Conservation (phyloP, 1,284 basidiomycete species). For the Chiua sp. region DNA sequence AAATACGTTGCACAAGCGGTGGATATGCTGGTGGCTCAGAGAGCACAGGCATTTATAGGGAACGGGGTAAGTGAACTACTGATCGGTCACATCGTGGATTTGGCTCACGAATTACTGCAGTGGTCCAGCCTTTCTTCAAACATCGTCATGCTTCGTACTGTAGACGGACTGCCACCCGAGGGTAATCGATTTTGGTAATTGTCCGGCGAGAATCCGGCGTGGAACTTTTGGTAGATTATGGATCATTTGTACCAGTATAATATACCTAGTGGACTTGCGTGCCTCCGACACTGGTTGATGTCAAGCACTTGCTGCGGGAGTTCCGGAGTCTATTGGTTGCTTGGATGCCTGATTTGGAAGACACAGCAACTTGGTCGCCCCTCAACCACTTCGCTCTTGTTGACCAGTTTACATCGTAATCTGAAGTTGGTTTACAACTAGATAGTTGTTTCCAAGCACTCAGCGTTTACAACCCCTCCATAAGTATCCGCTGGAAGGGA, state of each 20-base stretch:
- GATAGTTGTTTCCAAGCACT: neutral
- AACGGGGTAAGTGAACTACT: conserved; percentile 34
- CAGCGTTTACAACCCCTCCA: neutral
- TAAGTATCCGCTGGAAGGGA: conserved; percentile 1
- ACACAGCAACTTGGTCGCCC: conserved; percentile 12
- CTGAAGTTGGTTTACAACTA: conserved; percentile 8
- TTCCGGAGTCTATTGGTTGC: neutral
- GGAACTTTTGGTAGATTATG: neutral
- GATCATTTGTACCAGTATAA: neutral
- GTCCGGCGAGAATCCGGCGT: neutral
- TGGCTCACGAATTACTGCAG: conserved; percentile 32
- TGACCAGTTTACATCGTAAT: conserved; percentile 8
- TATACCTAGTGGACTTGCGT: neutral
- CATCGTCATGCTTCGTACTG: conserved; percentile 53
- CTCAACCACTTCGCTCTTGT: conserved; percentile 13
- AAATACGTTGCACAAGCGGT: conserved; percentile 42
- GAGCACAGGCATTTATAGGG: conserved; percentile 47
- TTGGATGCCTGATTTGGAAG: conserved; percentile 22
- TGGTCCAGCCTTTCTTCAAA: conserved; percentile 63
- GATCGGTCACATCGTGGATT: neutral
- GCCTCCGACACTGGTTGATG: no score
- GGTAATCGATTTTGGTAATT: conserved; percentile 37
- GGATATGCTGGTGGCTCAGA: conserved; percentile 48
- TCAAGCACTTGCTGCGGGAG: no score
- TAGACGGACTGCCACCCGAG: conserved; percentile 14